Evolutionary conservation across 23 red algal genomes (phyloP).

Genomic region (Chondrus crispus): DNA sequence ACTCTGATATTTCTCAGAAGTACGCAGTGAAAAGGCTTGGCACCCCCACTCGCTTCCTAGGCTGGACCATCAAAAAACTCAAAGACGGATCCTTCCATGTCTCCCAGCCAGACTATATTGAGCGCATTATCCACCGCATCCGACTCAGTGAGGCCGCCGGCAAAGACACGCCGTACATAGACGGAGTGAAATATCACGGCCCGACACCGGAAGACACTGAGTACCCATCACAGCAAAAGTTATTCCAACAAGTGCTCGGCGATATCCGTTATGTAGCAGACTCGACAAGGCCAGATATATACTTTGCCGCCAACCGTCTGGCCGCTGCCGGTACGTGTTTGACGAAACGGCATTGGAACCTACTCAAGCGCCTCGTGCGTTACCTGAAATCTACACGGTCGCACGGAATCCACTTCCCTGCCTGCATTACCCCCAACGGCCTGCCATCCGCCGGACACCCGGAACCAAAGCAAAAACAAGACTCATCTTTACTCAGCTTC

Average conservation of each 20-base stretch:
- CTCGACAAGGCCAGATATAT: conserved; percentile 11
- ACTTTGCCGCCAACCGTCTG: background rate
- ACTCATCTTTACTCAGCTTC: too few relatives aligned
- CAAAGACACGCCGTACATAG: background rate
- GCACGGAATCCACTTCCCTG: too few relatives aligned
- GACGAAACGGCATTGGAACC: background rate
- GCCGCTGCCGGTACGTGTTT: background rate
- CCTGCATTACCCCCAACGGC: too few relatives aligned
- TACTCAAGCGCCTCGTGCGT: background rate
- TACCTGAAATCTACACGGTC: background rate
- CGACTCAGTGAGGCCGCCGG: too few relatives aligned
- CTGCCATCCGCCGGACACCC: too few relatives aligned
- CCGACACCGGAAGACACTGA: background rate
- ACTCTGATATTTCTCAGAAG: background rate
- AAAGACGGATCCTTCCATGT: background rate
- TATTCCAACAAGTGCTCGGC: conserved; percentile 18
- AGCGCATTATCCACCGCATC: too few relatives aligned
- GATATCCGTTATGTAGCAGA: conserved; percentile 10
- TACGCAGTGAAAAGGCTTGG: background rate
- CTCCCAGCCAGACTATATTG: background rate
- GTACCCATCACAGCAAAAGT: background rate
- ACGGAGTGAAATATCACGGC: background rate
- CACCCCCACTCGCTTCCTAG: background rate
- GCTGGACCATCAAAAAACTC: background rate
- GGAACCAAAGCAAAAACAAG: too few relatives aligned